A percentile compares a stretch with the other conserved stretches of the same genome.
Evolutionary conservation across 1,284 basidiomycete species (phyloP).

Genomic region (Pascua sp.): DNA sequence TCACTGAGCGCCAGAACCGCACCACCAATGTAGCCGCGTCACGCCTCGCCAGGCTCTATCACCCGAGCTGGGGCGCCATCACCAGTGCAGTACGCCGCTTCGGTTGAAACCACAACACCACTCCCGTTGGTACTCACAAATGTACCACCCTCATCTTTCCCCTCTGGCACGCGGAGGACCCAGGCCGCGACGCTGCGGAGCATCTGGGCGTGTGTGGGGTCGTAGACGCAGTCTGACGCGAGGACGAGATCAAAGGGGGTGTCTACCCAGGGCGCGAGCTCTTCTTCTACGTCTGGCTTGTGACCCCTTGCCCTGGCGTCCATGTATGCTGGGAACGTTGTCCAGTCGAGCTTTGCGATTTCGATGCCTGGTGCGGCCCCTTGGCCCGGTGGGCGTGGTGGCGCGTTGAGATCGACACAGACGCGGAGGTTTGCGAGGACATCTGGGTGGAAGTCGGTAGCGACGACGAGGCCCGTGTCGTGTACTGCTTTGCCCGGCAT

Average conservation of each 20-base stretch:
- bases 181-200: slow-evolving; percentile 41
- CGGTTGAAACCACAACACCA: no score
- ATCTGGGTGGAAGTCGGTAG: slow-evolving; percentile 73
- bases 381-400: slow-evolving; percentile 18
- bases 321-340: slow-evolving; percentile 51
- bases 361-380: slow-evolving; percentile 45
- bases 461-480: slow-evolving; percentile 55
- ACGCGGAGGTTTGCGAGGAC: slow-evolving; percentile 68
- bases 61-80: no score
- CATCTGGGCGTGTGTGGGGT: slow-evolving; percentile 46
- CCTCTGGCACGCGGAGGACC: slow-evolving; percentile 38
- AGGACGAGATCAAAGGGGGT: slow-evolving; percentile 46
- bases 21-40: no score
- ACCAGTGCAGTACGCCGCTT: no score
- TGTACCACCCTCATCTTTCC: slow-evolving; percentile 36
- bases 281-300: slow-evolving; percentile 16
- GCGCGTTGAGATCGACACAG: slow-evolving; percentile 66
- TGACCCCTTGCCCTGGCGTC: background rate
- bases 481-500: slow-evolving; percentile 3
- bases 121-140: slow-evolving; percentile 44
- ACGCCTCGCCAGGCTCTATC: no score
- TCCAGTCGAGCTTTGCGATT: slow-evolving; percentile 65
- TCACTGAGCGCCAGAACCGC: no score
- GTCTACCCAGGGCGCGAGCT: slow-evolving; percentile 19
- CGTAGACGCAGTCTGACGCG: slow-evolving; percentile 49